phyloP scores from a whole-genome alignment of 257 asterid species.

The Scutellaria baicalensis region DNA sequence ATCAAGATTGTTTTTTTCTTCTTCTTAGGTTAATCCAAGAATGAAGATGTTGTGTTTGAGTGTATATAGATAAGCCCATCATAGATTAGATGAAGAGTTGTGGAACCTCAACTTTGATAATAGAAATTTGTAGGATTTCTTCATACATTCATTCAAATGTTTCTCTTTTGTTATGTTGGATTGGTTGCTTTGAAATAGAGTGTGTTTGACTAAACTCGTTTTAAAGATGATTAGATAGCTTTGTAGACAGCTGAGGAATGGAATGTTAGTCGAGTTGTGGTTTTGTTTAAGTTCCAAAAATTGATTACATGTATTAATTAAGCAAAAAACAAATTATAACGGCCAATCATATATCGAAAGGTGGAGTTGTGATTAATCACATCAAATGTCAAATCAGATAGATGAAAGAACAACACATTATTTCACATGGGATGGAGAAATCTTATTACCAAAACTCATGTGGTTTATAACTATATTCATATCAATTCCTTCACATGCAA shows the following conservation, averaged over 20 bases:
- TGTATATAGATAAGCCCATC: no score
- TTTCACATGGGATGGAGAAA: slow-evolving; percentile 2
- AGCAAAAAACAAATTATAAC: background rate
- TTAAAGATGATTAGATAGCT: no score
- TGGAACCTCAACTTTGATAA: background rate
- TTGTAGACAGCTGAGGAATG: no score
- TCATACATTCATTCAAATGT: background rate
- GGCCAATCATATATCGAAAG: background rate
- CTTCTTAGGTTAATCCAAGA: no score
- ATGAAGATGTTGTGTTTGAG: no score
- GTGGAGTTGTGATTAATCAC: background rate
- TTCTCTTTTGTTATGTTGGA: background rate
- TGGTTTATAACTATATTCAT: background rate
- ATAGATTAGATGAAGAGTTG: background rate
- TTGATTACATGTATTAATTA: background rate
- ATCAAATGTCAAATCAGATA: background rate
- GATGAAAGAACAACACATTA: background rate
- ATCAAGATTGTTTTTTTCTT: background rate
- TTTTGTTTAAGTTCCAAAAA: no score
- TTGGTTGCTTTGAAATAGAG: background rate
- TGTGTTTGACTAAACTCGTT: no score
- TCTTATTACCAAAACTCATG: background rate
- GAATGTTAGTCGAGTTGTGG: no score
- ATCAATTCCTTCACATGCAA: slow-evolving; percentile 8
- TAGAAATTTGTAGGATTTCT: background rate